phyloP scores from a whole-genome alignment of 1,284 basidiomycete species.

The Moesziomyces parantarcticus region DNA sequence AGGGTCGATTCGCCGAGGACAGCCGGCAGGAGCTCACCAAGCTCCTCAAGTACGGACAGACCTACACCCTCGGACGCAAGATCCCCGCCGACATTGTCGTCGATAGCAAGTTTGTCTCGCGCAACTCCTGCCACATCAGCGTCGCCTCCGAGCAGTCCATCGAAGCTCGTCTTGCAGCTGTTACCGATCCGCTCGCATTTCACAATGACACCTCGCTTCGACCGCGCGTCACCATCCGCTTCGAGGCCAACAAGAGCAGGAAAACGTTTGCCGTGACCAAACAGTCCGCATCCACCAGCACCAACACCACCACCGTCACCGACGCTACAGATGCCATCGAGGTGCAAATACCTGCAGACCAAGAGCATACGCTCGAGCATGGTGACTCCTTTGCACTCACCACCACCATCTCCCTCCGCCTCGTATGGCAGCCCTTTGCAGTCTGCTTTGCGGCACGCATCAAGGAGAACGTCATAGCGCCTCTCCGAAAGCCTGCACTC shows the following conservation, averaged over 20 bases:
- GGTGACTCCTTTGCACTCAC: constrained; percentile 43
- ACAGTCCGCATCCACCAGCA: constrained; percentile 5
- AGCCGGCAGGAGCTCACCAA: constrained; percentile 43
- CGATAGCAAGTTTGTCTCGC: constrained; percentile 54
- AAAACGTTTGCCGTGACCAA: constrained; percentile 31
- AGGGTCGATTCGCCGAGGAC: constrained; percentile 49
- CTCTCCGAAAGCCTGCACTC: constrained; percentile 11
- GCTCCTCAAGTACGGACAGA: constrained; percentile 50
- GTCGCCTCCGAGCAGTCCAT: constrained; percentile 27
- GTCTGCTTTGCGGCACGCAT: constrained; percentile 45
- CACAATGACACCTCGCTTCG: constrained; percentile 25
- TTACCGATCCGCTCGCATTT: constrained; percentile 20
- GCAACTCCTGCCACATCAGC: constrained; percentile 38
- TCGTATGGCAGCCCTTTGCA: constrained; percentile 41
- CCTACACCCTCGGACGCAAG: constrained; percentile 57
- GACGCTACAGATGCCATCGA: constrained; percentile 15
- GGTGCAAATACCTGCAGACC: constrained; percentile 28
- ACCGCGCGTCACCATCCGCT: constrained; percentile 43
- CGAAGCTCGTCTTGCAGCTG: constrained; percentile 1
- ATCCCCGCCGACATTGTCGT: constrained; percentile 57
- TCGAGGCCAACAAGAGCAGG: constrained; percentile 50
- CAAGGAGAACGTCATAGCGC: constrained; percentile 31
- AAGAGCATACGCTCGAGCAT: constrained; percentile 23
- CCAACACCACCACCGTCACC: too few relatives aligned
- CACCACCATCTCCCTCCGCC: constrained; percentile 39